Evolutionary conservation across 2,329 filamentous ascomycete species (phyloP), one percentile per base, ranked within the genome.

Genomic region (Aspergillaceae sp.): DNA sequence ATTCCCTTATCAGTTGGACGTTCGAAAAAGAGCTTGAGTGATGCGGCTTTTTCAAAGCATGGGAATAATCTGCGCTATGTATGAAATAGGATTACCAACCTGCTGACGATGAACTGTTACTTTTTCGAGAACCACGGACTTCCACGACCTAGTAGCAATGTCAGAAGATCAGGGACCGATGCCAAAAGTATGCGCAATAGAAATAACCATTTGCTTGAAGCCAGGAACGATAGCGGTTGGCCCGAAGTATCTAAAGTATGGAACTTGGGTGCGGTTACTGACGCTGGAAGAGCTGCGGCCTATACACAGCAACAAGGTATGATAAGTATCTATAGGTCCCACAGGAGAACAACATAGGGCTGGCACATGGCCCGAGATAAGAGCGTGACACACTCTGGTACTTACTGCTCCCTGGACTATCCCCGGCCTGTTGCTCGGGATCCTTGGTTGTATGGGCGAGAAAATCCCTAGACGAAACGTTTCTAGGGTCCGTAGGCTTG

Each of bases 171-270:
- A 41, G 32, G 19, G n/a, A 32, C n/a, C 3, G 4, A 44, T 40
- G 19, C 38, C 5, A 38, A 32, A 3, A 26, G 19, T 1, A 19
- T 19, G 19, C 10, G 29, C 29, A 5, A 40, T 5, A 11, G 32
- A 40, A 41, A 56, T 19, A 28, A 94, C 86, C 87, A 94, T 94
- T 64, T 94, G 87, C 66, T 94, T 94, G 70, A 89, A 94, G 26
- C 88, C 88, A 1, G 88, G 88, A 44, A 92, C 87, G 59, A 94
- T 94, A 51, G 88, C 89, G 1, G 89, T 94, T 0, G 87, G 87
- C 0, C 88, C 89, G 61, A 94, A 92, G 66, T 92, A 94, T 49
- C 89, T 77, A 58, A 94, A 94, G 63, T 92, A 95, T 0, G 88
- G 88, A 52, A 94, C 86, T 45, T 70, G 65, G 7, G 66, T 68